Base-by-base conservation (phyloP, 2,329 filamentous ascomycete genomes). In the Cryphonectria carpinicola region DNA sequence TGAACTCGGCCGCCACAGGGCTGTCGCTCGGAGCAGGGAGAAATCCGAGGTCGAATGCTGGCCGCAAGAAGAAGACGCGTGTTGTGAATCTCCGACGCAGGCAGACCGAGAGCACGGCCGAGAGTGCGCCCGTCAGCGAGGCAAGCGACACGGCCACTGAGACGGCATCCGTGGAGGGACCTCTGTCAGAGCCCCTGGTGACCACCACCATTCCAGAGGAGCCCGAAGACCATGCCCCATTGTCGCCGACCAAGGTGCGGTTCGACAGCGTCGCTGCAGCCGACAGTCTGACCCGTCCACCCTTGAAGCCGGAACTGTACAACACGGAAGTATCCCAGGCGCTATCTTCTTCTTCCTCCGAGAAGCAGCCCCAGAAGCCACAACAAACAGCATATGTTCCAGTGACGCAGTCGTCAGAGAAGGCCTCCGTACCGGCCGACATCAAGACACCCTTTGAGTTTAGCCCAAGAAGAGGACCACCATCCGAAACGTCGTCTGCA, bases 21-120 rank as follows among this genome's bases (percentile, higher is more conserved):
- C 80, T 92, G n/a, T 87, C 87, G 19, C 83, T 93, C 11, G 90
- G 90, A 28, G 84, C 88, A 4, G 86, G 86, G 67, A 84, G 88
- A 64, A 82, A 86, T 74, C 83, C 86, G 60, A 88, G 92, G 74
- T 83, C 89, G 4, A 87, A 89, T 72, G 85, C 86, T 32, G 86
- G 88, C 46, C 88, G 92, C 68, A 95, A 93, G 82, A 93, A 93
- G 84, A 97, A 95, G 87, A 93, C 89, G 71, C 87, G 93, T 28
- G 90, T 97, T 19, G 92, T 97, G 72, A 94, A 97, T 77, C 84
- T 97, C 19, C 87, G 93, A n/a, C 89, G 87, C 72, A 84, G 87
- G 73, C 88, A 87, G 76, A 82, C 84, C 4, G 85, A 86, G 71
- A 80, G 78, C 17, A 79, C 79, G 54, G 80, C 78, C 41, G 85